Percentiles rank a stretch among this genome's conserved stretches.
Evolutionary conservation across 164 flowering plant genomes (phyloP).

Genomic region (Houttuynia cordata): DNA sequence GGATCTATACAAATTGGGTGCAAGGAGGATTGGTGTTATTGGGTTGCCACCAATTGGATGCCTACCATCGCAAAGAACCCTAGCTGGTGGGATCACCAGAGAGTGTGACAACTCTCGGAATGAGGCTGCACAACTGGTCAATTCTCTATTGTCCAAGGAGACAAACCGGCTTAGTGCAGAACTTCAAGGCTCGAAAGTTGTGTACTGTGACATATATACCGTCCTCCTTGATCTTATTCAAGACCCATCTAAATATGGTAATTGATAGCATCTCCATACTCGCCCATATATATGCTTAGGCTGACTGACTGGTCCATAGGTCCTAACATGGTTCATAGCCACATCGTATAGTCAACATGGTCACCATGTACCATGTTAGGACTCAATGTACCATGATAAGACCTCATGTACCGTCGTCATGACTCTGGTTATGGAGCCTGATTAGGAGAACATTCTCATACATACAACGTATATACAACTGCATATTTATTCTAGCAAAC

Average conservation of each 20-base stretch:
- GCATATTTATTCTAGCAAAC: too few relatives aligned
- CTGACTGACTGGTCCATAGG: too few relatives aligned
- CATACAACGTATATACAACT: too few relatives aligned
- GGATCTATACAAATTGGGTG: slow-evolving; percentile 10
- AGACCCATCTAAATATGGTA: slow-evolving; percentile 3
- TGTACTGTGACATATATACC: slow-evolving; percentile 4
- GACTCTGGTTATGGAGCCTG: too few relatives aligned
- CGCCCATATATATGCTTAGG: neutral
- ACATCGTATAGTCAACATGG: too few relatives aligned
- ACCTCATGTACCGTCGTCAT: too few relatives aligned
- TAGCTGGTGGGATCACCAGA: slow-evolving; percentile 2
- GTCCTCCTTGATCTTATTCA: neutral
- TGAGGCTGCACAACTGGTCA: neutral
- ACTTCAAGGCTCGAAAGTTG: neutral
- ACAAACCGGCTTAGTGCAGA: neutral
- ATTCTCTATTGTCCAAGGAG: neutral
- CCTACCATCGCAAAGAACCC: slow-evolving; percentile 5
- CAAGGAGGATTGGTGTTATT: slow-evolving; percentile 3
- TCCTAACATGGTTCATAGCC: too few relatives aligned
- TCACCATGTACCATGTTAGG: too few relatives aligned
- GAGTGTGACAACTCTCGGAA: slow-evolving; percentile 3
- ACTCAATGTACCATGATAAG: too few relatives aligned
- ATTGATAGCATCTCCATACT: neutral
- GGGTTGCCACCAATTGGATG: slow-evolving; percentile 10
- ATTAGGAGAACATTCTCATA: too few relatives aligned